These are phyloP conservation scores for Candida takata DNA, from an alignment of 805 yeast genomes.

Conservation along the genomic window DNA sequence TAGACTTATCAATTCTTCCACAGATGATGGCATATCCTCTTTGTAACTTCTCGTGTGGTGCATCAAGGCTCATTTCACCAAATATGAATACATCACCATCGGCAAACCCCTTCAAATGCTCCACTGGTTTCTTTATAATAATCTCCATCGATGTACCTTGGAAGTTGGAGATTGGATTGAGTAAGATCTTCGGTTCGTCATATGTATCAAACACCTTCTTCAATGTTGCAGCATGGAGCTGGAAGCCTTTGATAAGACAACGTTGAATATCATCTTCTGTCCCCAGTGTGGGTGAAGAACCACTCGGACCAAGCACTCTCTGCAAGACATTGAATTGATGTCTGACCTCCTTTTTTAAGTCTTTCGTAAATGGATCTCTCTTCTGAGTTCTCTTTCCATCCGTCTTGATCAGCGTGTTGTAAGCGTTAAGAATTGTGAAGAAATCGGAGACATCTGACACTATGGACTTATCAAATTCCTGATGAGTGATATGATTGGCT, in stretches of 20 bases:
- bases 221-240: constrained; percentile 1
- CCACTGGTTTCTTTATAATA: background rate
- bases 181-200: background rate
- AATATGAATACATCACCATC: constrained; percentile 4
- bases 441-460: constrained; percentile 7
- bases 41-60: background rate
- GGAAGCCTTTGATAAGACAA: constrained; percentile 1
- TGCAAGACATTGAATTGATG: background rate
- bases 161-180: background rate
- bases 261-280: background rate
- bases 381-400: background rate
- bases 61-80: background rate
- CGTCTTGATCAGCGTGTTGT: constrained; percentile 1
- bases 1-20: background rate
- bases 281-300: background rate
- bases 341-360: constrained; percentile 23
- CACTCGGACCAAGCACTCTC: background rate
- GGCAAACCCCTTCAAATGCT: background rate
- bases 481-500: constrained; percentile 4
- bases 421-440: constrained; percentile 7
- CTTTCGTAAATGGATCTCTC: constrained; percentile 5
- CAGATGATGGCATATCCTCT: background rate
- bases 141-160: background rate
- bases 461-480: constrained; percentile 4
- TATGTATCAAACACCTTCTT: background rate